These are phyloP conservation scores for Candida saitoana DNA, from an alignment of 805 yeast species.

Conservation along the genomic window DNA sequence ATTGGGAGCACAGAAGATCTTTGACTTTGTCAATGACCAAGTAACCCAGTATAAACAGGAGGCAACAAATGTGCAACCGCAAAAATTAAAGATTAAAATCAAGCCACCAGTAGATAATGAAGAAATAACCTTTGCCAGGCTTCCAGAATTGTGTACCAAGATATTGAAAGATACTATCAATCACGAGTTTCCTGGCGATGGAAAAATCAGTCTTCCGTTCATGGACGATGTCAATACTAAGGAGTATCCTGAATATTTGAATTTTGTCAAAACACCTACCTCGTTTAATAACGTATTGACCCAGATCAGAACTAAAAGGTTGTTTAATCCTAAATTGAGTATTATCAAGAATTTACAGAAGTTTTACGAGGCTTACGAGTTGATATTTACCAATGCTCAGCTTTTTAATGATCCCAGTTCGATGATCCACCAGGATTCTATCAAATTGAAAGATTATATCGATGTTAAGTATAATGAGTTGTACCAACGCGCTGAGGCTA, in stretches of 20 bases:
- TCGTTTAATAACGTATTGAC: conserved; percentile 58
- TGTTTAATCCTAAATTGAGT: conserved; percentile 20
- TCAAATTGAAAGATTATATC: conserved; percentile 52
- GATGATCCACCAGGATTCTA: conserved; percentile 68
- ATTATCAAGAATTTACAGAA: conserved; percentile 48
- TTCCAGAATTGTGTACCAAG: conserved; percentile 18
- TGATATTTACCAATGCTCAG: conserved; percentile 77
- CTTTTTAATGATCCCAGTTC: conserved; percentile 72
- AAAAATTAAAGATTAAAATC: conserved; percentile 12
- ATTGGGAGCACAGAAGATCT: conserved; percentile 55
- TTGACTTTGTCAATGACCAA: conserved; percentile 52
- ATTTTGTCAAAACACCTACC: conserved; percentile 68
- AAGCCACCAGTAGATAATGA: conserved; percentile 6
- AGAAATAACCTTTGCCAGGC: conserved; percentile 15
- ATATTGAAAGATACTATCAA: conserved; percentile 39
- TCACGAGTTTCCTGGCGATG: conserved; percentile 46
- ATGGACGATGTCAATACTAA: conserved; percentile 66
- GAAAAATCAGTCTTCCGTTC: conserved; percentile 64
- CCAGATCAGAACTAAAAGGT: conserved; percentile 49
- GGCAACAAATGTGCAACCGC: background rate
- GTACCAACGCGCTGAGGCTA: conserved; percentile 18
- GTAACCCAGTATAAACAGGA: conserved; percentile 26
- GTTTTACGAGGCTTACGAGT: conserved; percentile 53
- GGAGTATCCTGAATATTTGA: conserved; percentile 77
- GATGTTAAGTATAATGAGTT: conserved; percentile 34